Conservation (phyloP, 495 filamentous ascomycete species). For the Lasiosphaeriaceae sp. region DNA sequence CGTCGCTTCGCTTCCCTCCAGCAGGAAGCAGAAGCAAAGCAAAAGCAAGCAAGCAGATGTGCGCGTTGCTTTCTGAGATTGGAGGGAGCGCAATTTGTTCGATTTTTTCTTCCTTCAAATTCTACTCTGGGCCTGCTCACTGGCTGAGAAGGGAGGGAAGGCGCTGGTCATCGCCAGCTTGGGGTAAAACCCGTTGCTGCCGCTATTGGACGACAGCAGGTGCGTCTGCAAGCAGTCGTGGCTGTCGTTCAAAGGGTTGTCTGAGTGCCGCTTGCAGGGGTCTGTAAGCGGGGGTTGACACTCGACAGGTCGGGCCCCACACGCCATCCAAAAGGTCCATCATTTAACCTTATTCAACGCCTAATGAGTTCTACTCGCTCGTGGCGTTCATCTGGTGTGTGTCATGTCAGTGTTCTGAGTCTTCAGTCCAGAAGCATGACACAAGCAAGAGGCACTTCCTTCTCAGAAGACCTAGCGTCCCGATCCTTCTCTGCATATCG, state of each 20-base stretch:
- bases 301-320: not conserved
- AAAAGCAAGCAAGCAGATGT: conserved; percentile 1
- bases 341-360: not conserved
- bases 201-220: conserved; percentile 27
- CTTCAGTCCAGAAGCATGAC: too few species aligned
- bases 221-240: conserved; percentile 37
- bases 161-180: conserved; percentile 3
- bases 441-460: too few species aligned
- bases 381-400: not conserved
- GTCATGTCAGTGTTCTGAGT: not conserved
- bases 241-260: conserved; percentile 32
- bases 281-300: conserved; percentile 6
- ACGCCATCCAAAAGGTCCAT: not conserved
- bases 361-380: not conserved
- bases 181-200: not conserved
- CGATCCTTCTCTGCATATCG: too few species aligned
- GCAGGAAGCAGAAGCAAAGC: not conserved
- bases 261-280: conserved; percentile 12
- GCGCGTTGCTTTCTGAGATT: conserved; percentile 20
- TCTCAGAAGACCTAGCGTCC: too few species aligned
- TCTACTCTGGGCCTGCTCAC: conserved; percentile 10
- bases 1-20: conserved; percentile 2
- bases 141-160: conserved; percentile 12
- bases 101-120: conserved; percentile 14
- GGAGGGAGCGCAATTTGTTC: conserved; percentile 20